Percentiles rank a stretch among this genome's conserved stretches.
phyloP scores from a whole-genome alignment of 352 stramenopile species.

The Pythium monospermum region DNA sequence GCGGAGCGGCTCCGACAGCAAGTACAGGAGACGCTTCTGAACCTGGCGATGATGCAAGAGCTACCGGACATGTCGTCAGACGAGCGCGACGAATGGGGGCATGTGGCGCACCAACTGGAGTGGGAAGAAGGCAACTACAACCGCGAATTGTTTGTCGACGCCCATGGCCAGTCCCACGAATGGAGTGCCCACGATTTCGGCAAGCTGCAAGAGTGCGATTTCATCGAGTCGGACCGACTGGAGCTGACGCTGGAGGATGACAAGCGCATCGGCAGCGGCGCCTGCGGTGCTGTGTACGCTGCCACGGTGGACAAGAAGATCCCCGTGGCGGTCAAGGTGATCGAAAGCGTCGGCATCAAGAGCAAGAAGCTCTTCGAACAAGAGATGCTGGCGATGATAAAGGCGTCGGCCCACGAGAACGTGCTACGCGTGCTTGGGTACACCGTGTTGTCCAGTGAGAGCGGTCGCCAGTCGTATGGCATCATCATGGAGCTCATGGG shows the following conservation, averaged over 20 bases:
- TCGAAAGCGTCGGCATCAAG: not conserved
- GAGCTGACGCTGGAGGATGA: slow-evolving; percentile 1
- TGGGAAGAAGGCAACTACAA: slow-evolving; percentile 2
- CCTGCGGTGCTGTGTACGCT: not conserved
- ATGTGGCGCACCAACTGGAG: not conserved
- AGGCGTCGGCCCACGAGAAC: slow-evolving; percentile 5
- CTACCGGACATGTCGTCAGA: not conserved
- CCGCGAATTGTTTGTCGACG: not conserved
- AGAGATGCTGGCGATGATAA: slow-evolving; percentile 6
- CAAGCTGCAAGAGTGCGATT: not conserved
- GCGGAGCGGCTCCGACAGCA: not conserved
- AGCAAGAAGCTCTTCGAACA: not conserved
- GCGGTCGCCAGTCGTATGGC: not conserved
- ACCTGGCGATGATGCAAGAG: not conserved
- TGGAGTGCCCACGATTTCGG: not conserved
- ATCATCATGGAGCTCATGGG: slow-evolving; percentile 15
- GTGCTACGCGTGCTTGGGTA: slow-evolving; percentile 7
- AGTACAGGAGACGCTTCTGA: not conserved
- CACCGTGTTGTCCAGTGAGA: not conserved
- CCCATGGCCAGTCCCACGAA: too few relatives aligned
- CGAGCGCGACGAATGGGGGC: not conserved
- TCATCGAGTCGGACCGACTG: not conserved
- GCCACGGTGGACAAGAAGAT: not conserved
- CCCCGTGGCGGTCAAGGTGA: slow-evolving; percentile 2
- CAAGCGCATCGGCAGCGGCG: slow-evolving; percentile 1